Percentiles rank a stretch among this genome's conserved stretches.
phyloP scores from a whole-genome alignment of 441 rosid genomes.

The Omphalea diandra region DNA sequence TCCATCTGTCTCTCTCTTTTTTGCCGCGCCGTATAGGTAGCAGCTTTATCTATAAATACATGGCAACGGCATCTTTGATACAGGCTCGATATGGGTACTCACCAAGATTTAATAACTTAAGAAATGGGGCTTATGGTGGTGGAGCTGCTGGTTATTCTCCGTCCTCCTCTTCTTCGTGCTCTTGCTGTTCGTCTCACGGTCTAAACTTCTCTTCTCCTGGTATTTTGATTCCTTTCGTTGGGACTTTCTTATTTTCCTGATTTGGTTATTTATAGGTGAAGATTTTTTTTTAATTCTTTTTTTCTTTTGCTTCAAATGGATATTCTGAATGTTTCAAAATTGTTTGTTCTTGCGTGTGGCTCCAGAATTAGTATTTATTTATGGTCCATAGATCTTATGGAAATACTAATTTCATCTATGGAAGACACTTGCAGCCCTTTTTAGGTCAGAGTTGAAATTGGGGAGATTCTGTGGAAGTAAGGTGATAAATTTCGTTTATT shows the following conservation, averaged over 20 bases:
- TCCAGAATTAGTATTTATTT: too few species aligned
- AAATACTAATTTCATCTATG: neutral
- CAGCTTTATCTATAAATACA: neutral
- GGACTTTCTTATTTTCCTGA: neutral
- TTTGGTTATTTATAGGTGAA: neutral
- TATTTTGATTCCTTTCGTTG: slow-evolving; percentile 1
- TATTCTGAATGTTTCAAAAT: too few species aligned
- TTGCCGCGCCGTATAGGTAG: neutral
- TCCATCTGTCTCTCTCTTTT: neutral
- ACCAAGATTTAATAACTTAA: neutral
- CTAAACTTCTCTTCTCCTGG: slow-evolving; percentile 25
- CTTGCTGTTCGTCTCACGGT: slow-evolving; percentile 23
- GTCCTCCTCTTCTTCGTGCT: slow-evolving; percentile 25
- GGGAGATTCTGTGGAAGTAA: neutral
- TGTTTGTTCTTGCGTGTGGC: neutral
- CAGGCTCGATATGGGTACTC: slow-evolving; percentile 23
- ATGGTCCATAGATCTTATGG: neutral
- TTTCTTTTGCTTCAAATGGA: too few species aligned
- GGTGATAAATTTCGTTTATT: neutral
- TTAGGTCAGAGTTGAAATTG: neutral
- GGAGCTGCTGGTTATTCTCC: neutral
- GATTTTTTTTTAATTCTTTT: neutral
- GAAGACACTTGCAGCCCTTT: neutral
- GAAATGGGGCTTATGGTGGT: slow-evolving; percentile 23
- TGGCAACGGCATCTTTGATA: slow-evolving; percentile 26